Conservation (phyloP, 176 grass and related monocot genomes). For the Otatea glauca region DNA sequence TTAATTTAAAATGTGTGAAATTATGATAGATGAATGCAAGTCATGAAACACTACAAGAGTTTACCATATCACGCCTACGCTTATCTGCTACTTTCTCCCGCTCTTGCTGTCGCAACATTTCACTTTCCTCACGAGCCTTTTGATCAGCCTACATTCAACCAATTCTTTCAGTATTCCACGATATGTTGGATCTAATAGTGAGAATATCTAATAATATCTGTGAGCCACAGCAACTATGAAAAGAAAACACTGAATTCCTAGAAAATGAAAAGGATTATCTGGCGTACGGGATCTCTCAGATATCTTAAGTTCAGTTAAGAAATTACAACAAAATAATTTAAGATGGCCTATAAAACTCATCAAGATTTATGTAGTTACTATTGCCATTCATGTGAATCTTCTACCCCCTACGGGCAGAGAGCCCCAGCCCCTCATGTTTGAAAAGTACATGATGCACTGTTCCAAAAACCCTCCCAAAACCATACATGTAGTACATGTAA, state of each 20-base stretch:
- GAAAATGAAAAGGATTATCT: not conserved
- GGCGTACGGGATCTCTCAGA: not conserved
- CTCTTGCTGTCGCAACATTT: constrained; percentile 83
- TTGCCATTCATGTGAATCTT: not conserved
- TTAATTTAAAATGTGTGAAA: constrained; percentile 18
- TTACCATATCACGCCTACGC: constrained; percentile 90
- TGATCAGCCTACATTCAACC: constrained; percentile 80
- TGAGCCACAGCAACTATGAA: not conserved
- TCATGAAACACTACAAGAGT: constrained; percentile 16
- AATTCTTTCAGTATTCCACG: constrained; percentile 29
- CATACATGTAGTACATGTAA: not conserved
- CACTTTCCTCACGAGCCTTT: constrained; percentile 93
- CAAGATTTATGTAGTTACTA: not conserved
- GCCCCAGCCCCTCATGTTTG: not conserved
- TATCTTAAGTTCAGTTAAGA: not conserved
- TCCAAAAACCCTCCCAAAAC: not conserved
- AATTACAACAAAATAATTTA: not conserved
- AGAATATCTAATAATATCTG: not conserved
- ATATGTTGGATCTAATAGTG: not conserved
- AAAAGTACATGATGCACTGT: not conserved
- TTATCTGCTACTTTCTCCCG: constrained; percentile 87
- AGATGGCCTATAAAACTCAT: not conserved
- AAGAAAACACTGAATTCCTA: not conserved
- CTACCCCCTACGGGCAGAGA: not conserved
- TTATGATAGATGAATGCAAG: constrained; percentile 26